These are phyloP conservation scores for Gracilariopsis chorda DNA, from an alignment of 23 red algal genomes.

Conservation along the genomic window DNA sequence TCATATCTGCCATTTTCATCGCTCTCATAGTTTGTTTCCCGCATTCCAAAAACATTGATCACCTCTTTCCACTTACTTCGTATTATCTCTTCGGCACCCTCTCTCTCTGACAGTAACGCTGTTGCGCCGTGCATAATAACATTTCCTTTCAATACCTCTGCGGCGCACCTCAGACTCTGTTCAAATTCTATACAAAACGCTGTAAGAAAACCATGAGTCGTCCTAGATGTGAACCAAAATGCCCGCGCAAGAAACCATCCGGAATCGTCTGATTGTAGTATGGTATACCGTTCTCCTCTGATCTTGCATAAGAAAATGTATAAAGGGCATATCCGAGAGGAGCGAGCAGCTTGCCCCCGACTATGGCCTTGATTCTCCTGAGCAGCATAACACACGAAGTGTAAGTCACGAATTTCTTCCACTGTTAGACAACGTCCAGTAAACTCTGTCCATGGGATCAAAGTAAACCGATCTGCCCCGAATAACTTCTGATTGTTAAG, in stretches of 20 bases:
- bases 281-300: neutral
- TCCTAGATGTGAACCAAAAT: constrained; percentile 1
- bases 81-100: neutral
- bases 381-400: neutral
- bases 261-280: constrained; percentile 17
- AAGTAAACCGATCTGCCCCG: neutral
- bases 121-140: neutral
- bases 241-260: constrained; percentile 18
- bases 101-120: neutral
- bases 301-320: neutral
- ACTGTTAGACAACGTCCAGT: neutral
- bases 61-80: neutral
- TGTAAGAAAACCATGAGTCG: neutral
- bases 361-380: neutral
- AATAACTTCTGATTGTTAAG: neutral
- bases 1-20: neutral
- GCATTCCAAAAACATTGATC: neutral
- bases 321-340: neutral
- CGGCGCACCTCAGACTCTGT: neutral
- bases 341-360: neutral
- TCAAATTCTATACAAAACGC: neutral
- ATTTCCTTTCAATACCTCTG: neutral
- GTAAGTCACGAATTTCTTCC: no score
- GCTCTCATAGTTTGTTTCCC: neutral
- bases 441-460: neutral